Percentiles rank a stretch among this genome's conserved stretches.
Conservation (phyloP, 75 land plant species). For the Pseudotsuga menziesii region DNA sequence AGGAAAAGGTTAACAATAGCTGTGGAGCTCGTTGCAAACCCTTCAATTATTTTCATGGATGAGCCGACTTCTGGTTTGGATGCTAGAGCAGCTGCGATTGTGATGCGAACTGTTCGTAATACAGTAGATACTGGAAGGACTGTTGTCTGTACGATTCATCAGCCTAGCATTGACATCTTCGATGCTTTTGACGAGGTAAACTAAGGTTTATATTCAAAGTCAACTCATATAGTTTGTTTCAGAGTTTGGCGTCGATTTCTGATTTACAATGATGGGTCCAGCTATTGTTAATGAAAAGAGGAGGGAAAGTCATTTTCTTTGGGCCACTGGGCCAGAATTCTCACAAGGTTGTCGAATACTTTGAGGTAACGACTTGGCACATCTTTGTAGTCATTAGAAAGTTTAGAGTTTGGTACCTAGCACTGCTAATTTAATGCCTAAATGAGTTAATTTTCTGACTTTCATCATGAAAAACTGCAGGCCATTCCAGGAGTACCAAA, state of each 20-base stretch:
- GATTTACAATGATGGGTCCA: constrained; percentile 14
- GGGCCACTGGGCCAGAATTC: constrained; percentile 73
- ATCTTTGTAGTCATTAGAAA: not conserved
- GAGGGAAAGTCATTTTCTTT: constrained; percentile 70
- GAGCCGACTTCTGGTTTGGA: not conserved
- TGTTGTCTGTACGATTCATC: constrained; percentile 81
- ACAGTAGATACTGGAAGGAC: constrained; percentile 69
- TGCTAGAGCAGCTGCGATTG: not conserved
- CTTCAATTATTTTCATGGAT: not conserved
- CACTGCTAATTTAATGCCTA: no score
- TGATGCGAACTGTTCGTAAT: constrained; percentile 15
- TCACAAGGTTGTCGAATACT: constrained; percentile 59
- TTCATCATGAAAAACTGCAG: constrained; percentile 16
- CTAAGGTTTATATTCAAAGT: not conserved
- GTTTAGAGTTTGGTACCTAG: not conserved
- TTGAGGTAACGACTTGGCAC: constrained; percentile 46
- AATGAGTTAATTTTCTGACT: not conserved
- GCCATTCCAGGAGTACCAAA: constrained; percentile 62
- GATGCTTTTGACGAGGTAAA: constrained; percentile 77
- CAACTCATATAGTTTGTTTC: not conserved
- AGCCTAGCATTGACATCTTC: constrained; percentile 67
- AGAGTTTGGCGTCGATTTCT: not conserved
- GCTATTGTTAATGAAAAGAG: constrained; percentile 71
- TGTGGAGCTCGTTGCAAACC: constrained; percentile 79
- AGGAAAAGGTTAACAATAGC: constrained; percentile 81